These are phyloP conservation scores for Myxozyma melibiosi DNA, from an alignment of 805 yeast species.

Conservation along the genomic window DNA sequence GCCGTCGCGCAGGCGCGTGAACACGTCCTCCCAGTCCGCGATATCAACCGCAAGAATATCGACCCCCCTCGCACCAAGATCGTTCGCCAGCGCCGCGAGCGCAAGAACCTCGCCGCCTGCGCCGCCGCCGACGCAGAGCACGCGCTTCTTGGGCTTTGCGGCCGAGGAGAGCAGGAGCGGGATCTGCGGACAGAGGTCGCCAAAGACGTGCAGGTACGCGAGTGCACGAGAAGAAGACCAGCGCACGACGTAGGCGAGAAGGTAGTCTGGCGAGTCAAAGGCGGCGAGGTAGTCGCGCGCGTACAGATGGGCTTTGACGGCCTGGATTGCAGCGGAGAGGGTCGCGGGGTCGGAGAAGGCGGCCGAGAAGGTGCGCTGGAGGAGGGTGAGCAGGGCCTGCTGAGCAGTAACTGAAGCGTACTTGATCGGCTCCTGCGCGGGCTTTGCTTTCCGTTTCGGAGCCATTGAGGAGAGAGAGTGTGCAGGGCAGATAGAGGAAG, in stretches of 20 bases:
- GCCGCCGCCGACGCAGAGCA: constrained; percentile 82
- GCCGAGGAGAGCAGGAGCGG: background rate
- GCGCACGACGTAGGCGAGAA: constrained; percentile 76
- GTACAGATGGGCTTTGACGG: constrained; percentile 68
- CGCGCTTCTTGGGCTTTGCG: constrained; percentile 34
- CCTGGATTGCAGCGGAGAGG: constrained; percentile 49
- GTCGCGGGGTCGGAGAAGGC: constrained; percentile 20
- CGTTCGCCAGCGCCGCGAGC: constrained; percentile 58
- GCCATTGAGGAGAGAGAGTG: background rate
- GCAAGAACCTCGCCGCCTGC: constrained; percentile 82
- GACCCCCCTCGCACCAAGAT: constrained; percentile 42
- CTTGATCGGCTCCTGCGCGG: background rate
- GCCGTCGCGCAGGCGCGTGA: constrained; percentile 41
- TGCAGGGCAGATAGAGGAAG: background rate
- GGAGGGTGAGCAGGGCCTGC: constrained; percentile 18
- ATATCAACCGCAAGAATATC: constrained; percentile 67
- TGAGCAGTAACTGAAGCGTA: constrained; percentile 15
- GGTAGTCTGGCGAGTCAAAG: constrained; percentile 56
- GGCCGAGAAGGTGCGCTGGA: constrained; percentile 20
- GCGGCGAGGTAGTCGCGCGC: constrained; percentile 73
- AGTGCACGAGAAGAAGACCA: constrained; percentile 87
- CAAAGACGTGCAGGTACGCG: constrained; percentile 69
- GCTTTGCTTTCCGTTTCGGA: background rate
- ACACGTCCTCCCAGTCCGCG: constrained; percentile 71
- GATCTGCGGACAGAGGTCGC: constrained; percentile 36